phyloP scores from a whole-genome alignment of 2,329 filamentous ascomycete species.

The Hansfordia pulvinata region DNA sequence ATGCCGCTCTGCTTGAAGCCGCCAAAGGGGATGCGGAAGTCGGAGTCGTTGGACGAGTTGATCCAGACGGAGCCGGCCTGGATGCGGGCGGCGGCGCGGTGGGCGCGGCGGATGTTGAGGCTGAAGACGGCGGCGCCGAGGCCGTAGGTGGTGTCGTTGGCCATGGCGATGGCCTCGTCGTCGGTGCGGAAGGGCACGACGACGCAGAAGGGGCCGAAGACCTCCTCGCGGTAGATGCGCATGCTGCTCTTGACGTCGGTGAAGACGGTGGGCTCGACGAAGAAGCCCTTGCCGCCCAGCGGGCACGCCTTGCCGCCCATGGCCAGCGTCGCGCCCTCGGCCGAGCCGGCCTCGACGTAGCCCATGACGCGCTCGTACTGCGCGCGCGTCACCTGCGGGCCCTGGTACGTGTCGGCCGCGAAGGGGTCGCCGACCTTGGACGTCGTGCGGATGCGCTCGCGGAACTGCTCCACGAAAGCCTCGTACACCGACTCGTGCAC shows the following conservation, averaged over 20 bases:
- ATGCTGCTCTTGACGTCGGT: conserved; percentile 25
- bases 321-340: conserved; percentile 54
- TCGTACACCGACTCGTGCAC: conserved; percentile 49
- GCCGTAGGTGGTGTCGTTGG: conserved; percentile 43
- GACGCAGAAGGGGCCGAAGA: conserved; percentile 30
- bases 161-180: conserved; percentile 24
- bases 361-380: conserved; percentile 59
- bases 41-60: conserved; percentile 30
- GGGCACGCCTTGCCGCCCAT: conserved; percentile 38
- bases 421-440: conserved; percentile 61
- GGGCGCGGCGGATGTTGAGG: conserved; percentile 35
- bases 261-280: conserved; percentile 31
- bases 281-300: conserved; percentile 27
- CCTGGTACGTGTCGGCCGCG: conserved; percentile 55
- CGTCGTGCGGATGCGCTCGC: conserved; percentile 39
- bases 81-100: conserved; percentile 37
- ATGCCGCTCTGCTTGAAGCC: conserved; percentile 35
- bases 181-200: conserved; percentile 27
- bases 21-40: conserved; percentile 29
- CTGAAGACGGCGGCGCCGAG: conserved; percentile 50
- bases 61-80: conserved; percentile 46
- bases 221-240: conserved; percentile 30
- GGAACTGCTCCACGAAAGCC: conserved; percentile 50
- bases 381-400: conserved; percentile 57
- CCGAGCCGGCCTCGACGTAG: conserved; percentile 57